phyloP scores from a whole-genome alignment of 768 basidiomycete species.

The Lentinus brumalis region DNA sequence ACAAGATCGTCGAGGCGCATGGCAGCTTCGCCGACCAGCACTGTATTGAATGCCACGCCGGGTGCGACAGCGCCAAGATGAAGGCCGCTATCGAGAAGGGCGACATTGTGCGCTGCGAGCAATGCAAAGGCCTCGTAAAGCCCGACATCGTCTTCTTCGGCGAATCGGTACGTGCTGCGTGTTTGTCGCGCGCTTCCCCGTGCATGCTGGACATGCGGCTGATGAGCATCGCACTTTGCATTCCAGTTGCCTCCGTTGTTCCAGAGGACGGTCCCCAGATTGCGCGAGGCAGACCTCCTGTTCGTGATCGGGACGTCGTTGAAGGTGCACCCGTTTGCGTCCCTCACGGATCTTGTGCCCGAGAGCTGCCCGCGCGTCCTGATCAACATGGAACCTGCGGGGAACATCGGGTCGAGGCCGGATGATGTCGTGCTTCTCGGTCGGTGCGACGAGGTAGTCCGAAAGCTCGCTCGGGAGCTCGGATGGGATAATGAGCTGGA shows the following conservation, averaged over 20 bases:
- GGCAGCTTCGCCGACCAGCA: conserved; percentile 89
- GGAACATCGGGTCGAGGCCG: conserved; percentile 54
- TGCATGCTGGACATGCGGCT: neutral
- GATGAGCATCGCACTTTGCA: neutral
- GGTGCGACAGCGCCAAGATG: conserved; percentile 70
- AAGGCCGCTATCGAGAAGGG: conserved; percentile 59
- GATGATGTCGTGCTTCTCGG: conserved; percentile 69
- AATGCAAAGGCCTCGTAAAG: conserved; percentile 77
- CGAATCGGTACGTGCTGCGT: conserved; percentile 52
- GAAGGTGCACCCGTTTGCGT: conserved; percentile 87
- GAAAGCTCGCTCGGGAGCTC: conserved; percentile 60
- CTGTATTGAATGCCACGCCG: conserved; percentile 72
- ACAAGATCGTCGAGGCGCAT: conserved; percentile 90
- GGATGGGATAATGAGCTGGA: conserved; percentile 61
- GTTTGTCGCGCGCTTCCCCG: conserved; percentile 2
- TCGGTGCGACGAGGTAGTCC: conserved; percentile 70
- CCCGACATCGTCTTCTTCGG: conserved; percentile 98
- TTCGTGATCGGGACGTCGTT: conserved; percentile 92
- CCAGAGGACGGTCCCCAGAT: conserved; percentile 50
- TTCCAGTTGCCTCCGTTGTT: conserved; percentile 75
- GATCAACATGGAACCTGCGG: conserved; percentile 85
- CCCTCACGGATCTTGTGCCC: conserved; percentile 57
- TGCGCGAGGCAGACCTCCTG: conserved; percentile 76
- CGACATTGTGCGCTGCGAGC: conserved; percentile 65
- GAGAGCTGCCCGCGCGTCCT: conserved; percentile 73